Percentiles rank a stretch among this genome's conserved stretches.
Conservation (phyloP, 306 rosid species). For the Begonia fuchsioides region DNA sequence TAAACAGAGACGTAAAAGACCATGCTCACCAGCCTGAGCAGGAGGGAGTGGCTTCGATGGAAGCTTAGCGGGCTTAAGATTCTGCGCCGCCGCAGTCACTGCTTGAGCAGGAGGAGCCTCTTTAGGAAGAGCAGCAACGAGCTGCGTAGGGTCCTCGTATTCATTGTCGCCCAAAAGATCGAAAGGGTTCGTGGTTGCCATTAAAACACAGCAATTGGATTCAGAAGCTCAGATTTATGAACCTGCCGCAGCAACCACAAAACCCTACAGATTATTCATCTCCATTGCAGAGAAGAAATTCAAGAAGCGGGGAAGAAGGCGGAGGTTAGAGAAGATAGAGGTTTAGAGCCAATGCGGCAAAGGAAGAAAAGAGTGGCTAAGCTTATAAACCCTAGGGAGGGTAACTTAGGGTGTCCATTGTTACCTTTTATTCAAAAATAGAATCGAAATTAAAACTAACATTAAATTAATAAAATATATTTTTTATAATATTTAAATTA, state of each 20-base stretch:
- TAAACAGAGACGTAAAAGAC: neutral
- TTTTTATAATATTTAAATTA: too few species aligned
- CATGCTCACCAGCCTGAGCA: slow-evolving; percentile 28
- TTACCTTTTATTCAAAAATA: too few species aligned
- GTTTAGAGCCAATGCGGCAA: too few species aligned
- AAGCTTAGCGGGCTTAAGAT: slow-evolving; percentile 31
- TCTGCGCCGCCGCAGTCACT: slow-evolving; percentile 5
- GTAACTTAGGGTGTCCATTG: too few species aligned
- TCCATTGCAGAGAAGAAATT: too few species aligned
- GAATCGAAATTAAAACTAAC: too few species aligned
- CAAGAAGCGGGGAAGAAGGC: too few species aligned
- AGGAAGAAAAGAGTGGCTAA: too few species aligned
- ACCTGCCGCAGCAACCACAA: slow-evolving; percentile 19
- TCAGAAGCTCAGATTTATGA: slow-evolving; percentile 12
- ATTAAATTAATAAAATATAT: too few species aligned
- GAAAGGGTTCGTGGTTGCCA: slow-evolving; percentile 48
- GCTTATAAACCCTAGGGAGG: too few species aligned
- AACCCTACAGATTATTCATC: too few species aligned
- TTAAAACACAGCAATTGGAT: slow-evolving; percentile 12
- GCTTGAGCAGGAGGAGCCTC: slow-evolving; percentile 12
- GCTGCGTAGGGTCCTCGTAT: slow-evolving; percentile 26
- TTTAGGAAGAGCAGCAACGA: slow-evolving; percentile 24
- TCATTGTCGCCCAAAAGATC: slow-evolving; percentile 40
- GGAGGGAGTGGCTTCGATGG: slow-evolving; percentile 52
- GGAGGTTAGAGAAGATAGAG: too few species aligned